Conservation (phyloP, 306 rosid genomes). For the Crotalaria pallida region DNA sequence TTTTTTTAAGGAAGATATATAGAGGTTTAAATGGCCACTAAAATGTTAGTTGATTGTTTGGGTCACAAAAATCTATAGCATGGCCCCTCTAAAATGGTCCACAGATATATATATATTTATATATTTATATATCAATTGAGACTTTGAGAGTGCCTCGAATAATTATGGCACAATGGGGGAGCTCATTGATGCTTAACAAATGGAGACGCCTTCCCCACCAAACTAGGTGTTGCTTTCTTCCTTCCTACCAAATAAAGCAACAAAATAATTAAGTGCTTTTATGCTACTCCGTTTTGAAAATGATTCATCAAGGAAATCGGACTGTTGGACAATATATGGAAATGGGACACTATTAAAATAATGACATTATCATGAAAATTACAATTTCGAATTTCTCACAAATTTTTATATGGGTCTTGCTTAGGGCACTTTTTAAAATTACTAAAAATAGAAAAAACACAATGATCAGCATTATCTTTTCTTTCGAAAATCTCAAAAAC, state of each 20-base stretch:
- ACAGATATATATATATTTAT: no score
- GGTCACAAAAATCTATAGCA: not conserved
- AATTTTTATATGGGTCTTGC: no score
- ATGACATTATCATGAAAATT: no score
- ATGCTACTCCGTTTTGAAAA: not conserved
- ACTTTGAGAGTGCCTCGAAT: conserved; percentile 1
- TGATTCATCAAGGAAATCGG: not conserved
- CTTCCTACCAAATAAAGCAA: conserved; percentile 22
- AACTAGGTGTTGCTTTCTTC: not conserved
- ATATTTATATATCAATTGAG: no score
- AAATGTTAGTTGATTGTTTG: not conserved
- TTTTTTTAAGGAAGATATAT: no score
- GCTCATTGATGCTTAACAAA: conserved; percentile 4
- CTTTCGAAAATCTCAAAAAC: no score
- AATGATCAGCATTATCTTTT: no score
- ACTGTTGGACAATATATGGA: not conserved
- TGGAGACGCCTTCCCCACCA: conserved; percentile 8
- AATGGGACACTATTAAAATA: no score
- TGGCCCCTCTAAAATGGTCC: conserved; percentile 19
- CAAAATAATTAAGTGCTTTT: conserved; percentile 8
- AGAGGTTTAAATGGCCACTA: not conserved
- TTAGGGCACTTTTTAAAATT: no score
- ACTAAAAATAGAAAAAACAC: no score
- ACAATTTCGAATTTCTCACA: no score
- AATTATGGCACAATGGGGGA: conserved; percentile 1